phyloP scores from a whole-genome alignment of 2,329 filamentous ascomycete species.

The Diplodia scrobiculata region DNA sequence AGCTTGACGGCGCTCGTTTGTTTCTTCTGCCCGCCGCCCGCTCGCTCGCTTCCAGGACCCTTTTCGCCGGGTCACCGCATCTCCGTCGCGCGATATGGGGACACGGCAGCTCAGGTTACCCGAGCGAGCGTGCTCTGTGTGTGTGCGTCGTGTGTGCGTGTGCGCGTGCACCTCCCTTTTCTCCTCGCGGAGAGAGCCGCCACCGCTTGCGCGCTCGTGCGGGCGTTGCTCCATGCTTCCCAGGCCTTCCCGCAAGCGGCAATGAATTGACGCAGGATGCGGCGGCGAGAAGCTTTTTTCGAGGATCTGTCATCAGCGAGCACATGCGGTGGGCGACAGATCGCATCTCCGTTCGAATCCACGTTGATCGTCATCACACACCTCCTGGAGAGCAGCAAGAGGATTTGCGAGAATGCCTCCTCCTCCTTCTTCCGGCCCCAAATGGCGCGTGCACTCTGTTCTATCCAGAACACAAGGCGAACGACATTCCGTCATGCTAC shows the following conservation, averaged over 20 bases:
- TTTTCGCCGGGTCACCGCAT: conserved; percentile 15
- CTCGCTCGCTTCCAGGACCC: neutral
- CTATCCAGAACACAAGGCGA: neutral
- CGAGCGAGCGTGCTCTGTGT: neutral
- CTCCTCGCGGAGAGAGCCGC: conserved; percentile 14
- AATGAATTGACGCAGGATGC: neutral
- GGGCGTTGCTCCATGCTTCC: conserved; percentile 6
- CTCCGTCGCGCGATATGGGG: conserved; percentile 1
- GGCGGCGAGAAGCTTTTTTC: conserved; percentile 7
- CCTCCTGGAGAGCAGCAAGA: neutral
- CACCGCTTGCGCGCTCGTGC: neutral
- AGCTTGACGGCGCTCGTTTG: neutral
- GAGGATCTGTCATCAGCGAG: conserved; percentile 11
- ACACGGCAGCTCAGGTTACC: conserved; percentile 4
- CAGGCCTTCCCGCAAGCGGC: neutral
- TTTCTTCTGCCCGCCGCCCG: neutral
- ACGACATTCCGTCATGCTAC: conserved; percentile 10
- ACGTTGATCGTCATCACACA: conserved; percentile 12
- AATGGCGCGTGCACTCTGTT: neutral
- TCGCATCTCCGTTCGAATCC: neutral
- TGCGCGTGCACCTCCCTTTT: conserved; percentile 11
- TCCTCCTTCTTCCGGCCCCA: neutral
- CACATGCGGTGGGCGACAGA: conserved; percentile 1
- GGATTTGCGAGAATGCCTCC: neutral
- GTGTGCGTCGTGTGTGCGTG: neutral